Percentiles rank a stretch among this genome's conserved stretches.
Evolutionary conservation across 2,329 filamentous ascomycete genomes (phyloP).

Genomic region (Helotiales sp.): DNA sequence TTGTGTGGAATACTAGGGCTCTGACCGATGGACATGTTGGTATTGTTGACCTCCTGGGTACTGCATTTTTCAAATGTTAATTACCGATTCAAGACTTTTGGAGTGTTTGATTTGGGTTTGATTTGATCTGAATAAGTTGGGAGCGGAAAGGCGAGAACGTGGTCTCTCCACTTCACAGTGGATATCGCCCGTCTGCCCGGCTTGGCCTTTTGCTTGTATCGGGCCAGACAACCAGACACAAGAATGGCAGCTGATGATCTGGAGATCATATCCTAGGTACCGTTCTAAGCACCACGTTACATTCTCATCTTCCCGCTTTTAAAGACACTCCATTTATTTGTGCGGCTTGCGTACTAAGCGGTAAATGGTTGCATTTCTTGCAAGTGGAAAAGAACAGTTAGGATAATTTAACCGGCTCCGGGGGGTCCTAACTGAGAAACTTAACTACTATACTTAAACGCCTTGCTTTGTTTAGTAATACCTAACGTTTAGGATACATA

Average conservation of each 20-base stretch:
- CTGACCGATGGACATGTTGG: no score
- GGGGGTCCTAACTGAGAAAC: no score
- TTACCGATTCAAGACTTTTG: not conserved
- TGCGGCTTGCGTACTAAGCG: not conserved
- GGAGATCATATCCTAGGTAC: not conserved
- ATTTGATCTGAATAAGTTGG: not conserved
- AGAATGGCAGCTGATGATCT: not conserved
- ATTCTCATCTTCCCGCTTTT: not conserved
- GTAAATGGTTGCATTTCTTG: not conserved
- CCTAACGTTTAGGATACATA: no score
- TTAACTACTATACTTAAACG: no score
- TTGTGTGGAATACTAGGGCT: no score
- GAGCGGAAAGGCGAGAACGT: not conserved
- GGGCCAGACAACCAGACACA: not conserved
- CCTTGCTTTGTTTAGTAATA: no score
- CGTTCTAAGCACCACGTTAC: not conserved
- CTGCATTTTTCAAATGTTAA: not conserved
- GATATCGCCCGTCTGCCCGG: constrained; percentile 1
- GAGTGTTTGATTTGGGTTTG: not conserved
- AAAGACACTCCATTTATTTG: not conserved
- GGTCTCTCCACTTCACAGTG: not conserved
- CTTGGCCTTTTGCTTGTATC: not conserved
- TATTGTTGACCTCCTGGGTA: not conserved
- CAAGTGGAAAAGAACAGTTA: no score
- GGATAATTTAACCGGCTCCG: no score